Conservation (phyloP, 176 grass and related monocot genomes). For the Lolium multiflorum region DNA sequence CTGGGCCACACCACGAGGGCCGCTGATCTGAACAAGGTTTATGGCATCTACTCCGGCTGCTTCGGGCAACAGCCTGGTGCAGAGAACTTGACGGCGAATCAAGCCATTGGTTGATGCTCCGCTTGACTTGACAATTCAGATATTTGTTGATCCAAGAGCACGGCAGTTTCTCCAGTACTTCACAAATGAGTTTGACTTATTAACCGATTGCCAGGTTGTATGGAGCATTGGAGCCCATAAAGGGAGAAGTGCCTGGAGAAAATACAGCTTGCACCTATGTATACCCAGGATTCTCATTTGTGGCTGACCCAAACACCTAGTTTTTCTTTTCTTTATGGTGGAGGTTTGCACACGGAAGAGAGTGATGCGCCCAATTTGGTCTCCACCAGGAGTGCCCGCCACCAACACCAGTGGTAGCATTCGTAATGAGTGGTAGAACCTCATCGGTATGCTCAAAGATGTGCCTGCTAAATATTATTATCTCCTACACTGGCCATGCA, state of each 20-base stretch:
- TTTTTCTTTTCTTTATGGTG: constrained; percentile 47
- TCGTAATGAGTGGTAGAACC: constrained; percentile 13
- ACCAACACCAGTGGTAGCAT: constrained; percentile 28
- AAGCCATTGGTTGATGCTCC: not conserved
- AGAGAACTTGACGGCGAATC: not conserved
- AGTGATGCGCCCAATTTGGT: constrained; percentile 50
- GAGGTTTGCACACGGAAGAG: constrained; percentile 48
- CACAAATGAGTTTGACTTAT: constrained; percentile 49
- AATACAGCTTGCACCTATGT: constrained; percentile 47
- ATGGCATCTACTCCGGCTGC: constrained; percentile 71
- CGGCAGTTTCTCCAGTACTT: constrained; percentile 31
- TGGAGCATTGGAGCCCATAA: constrained; percentile 45
- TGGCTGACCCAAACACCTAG: constrained; percentile 50
- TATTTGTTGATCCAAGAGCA: not conserved
- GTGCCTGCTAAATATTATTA: not conserved
- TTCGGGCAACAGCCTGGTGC: constrained; percentile 30
- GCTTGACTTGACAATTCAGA: not conserved
- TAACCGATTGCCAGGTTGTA: constrained; percentile 48
- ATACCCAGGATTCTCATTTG: constrained; percentile 47
- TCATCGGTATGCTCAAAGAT: constrained; percentile 35
- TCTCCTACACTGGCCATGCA: not conserved
- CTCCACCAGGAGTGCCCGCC: constrained; percentile 44
- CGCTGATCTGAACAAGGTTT: constrained; percentile 57
- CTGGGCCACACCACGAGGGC: constrained; percentile 71
- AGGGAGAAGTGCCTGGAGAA: constrained; percentile 34